Percentiles rank a stretch among this genome's conserved stretches.
These are phyloP conservation scores for Cytospora leucostoma DNA, from an alignment of 2,329 filamentous ascomycete species.

Conservation along the genomic window DNA sequence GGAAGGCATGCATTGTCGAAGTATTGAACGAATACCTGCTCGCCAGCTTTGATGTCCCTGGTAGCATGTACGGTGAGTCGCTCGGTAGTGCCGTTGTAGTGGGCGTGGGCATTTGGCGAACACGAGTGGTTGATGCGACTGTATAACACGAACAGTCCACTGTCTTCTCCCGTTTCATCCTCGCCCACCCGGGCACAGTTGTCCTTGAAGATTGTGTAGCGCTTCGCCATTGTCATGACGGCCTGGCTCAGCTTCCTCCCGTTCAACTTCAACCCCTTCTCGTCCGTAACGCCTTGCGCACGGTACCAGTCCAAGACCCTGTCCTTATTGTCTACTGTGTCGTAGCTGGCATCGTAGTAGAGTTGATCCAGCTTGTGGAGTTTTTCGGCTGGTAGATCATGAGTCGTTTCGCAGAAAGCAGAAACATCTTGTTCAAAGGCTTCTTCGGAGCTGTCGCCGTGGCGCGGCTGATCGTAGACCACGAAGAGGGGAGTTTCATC, in stretches of 20 bases:
- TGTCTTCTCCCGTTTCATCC: background rate
- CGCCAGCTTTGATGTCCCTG: slow-evolving; percentile 26
- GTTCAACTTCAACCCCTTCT: background rate
- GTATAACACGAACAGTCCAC: slow-evolving; percentile 12
- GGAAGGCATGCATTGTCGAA: background rate
- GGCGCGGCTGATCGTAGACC: background rate
- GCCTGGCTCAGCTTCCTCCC: background rate
- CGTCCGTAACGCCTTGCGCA: background rate
- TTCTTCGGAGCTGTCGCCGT: background rate
- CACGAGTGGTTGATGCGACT: slow-evolving; percentile 30
- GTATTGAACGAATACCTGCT: slow-evolving; percentile 28
- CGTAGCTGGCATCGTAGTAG: background rate
- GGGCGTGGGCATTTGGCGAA: slow-evolving; percentile 28
- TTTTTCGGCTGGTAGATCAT: background rate
- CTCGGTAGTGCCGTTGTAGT: slow-evolving; percentile 25
- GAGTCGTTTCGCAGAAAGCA: background rate
- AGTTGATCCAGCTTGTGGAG: slow-evolving; percentile 1
- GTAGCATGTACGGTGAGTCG: slow-evolving; percentile 28
- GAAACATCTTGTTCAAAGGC: slow-evolving; percentile 20
- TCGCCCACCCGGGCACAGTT: background rate
- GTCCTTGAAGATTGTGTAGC: slow-evolving; percentile 6
- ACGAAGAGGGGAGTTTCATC: slow-evolving; percentile 21
- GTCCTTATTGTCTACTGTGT: background rate
- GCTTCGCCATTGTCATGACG: background rate
- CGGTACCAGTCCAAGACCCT: background rate